These are phyloP conservation scores for Dactylellina haptotyla DNA, from an alignment of 2,329 filamentous ascomycete genomes.

Conservation along the genomic window DNA sequence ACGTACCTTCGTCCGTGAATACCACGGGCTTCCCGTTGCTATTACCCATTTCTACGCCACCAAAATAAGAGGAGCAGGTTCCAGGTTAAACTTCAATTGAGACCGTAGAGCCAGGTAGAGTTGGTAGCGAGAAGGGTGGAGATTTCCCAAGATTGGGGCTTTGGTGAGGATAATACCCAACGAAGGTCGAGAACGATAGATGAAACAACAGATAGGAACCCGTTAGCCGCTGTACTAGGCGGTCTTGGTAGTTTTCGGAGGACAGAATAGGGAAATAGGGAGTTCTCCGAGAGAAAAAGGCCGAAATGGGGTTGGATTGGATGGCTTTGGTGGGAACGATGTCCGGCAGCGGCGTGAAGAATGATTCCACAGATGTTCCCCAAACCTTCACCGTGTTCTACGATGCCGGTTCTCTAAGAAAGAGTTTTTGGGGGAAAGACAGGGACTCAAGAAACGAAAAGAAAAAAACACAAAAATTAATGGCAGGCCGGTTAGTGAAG, in stretches of 20 bases:
- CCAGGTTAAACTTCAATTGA: constrained; percentile 28
- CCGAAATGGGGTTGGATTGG: constrained; percentile 16
- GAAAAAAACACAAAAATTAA: background rate
- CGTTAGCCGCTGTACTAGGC: background rate
- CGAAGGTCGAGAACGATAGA: constrained; percentile 6
- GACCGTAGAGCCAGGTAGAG: constrained; percentile 6
- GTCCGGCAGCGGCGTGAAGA: constrained; percentile 30
- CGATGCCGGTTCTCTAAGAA: background rate
- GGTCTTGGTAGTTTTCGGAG: background rate
- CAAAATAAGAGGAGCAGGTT: constrained; percentile 14
- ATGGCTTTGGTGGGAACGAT: constrained; percentile 23
- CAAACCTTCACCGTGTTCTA: constrained; percentile 10
- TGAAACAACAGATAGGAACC: background rate
- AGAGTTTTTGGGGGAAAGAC: constrained; percentile 2
- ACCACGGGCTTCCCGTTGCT: constrained; percentile 79
- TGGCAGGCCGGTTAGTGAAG: constrained; percentile 2
- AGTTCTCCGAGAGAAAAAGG: background rate
- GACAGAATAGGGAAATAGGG: constrained; percentile 7
- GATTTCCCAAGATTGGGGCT: background rate
- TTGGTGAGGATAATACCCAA: constrained; percentile 8
- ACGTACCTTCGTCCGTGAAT: constrained; percentile 89
- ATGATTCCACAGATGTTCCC: constrained; percentile 25
- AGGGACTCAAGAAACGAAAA: constrained; percentile 1
- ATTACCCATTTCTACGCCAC: constrained; percentile 48
- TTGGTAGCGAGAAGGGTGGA: constrained; percentile 9